Evolutionary conservation across 2,329 filamentous ascomycete genomes (phyloP), one percentile per base, ranked within the genome.

Genomic region (Colletotrichum phormii): DNA sequence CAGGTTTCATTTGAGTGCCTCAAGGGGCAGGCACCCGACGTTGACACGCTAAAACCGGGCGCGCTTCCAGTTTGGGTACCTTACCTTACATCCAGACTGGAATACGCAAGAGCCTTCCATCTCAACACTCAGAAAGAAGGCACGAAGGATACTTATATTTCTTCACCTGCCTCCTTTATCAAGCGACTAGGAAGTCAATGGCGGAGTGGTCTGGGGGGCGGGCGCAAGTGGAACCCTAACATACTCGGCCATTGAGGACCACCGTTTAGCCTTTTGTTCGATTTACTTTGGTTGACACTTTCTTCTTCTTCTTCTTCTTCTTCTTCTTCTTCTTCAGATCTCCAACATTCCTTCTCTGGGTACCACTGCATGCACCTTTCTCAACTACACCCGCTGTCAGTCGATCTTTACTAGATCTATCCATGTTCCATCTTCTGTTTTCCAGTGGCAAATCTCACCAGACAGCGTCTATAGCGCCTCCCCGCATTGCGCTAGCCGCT

Each of bases 401-500:
- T 31, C 57, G 29, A 53, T 46, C 18, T 64, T 4, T 18, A 59
- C 37, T 46, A 1, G 26, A 33, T 13, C 15, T 6, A 24, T 15
- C 18, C 35, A 46, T 60, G 35, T 29, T 29, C 35, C 4, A 9
- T 35, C 22, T 42, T n/a, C 9, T 2, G 18, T 12, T 18, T 15
- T 37, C n/a, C 11, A 26, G 70, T 70, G 54, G 60, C 54, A 72
- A 61, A 61, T 33, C 13, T 51, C 60, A 29, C 26, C 46, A 8
- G n/a, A 49, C 54, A 6, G 70, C 70, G 70, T 54, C 54, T 71
- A n/a, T 24, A 9, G 70, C 66, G 70, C 55, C 70, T 57, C 66
- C 66, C 71, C 60, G 37, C 54, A 73, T 9, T 46, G 60, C 71
- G 71, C 71, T 73, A 73, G 61, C 60, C n/a, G 35, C 57, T 71